Evolutionary conservation across 2,329 filamentous ascomycete species (phyloP).

Genomic region (Colletotrichum costaricense): DNA sequence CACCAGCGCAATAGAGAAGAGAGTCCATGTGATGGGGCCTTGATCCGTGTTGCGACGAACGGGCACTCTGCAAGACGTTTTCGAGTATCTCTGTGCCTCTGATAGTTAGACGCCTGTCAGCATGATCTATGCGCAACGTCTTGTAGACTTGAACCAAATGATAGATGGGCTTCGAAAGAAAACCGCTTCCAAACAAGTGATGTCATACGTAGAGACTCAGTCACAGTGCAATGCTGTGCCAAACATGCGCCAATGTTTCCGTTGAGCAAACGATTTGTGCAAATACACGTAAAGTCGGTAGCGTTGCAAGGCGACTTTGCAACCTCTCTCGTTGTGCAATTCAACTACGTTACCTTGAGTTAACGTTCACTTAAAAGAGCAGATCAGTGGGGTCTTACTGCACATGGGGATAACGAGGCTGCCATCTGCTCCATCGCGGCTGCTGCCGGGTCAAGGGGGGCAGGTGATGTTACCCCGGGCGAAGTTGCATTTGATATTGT

Average conservation of each 20-base stretch:
- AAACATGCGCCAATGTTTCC: constrained; percentile 7
- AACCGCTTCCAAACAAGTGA: not conserved
- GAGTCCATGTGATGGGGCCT: constrained; percentile 12
- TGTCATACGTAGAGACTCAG: constrained; percentile 14
- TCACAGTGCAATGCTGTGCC: constrained; percentile 13
- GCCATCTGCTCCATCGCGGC: constrained; percentile 1
- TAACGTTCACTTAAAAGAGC: no score
- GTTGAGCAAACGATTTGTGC: constrained; percentile 9
- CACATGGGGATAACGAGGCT: not conserved
- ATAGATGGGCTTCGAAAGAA: not conserved
- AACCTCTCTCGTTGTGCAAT: constrained; percentile 5
- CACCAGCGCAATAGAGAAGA: not conserved
- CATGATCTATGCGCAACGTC: not conserved
- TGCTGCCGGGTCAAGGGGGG: not conserved
- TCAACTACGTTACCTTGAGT: not conserved
- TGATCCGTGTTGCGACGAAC: constrained; percentile 1
- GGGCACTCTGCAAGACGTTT: constrained; percentile 12
- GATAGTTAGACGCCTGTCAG: not conserved
- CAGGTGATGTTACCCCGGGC: not conserved
- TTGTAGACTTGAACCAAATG: not conserved
- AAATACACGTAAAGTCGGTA: constrained; percentile 20
- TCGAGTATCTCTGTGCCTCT: constrained; percentile 24
- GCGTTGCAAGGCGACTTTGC: constrained; percentile 9
- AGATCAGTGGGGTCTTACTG: not conserved
- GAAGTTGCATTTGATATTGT: not conserved